Evolutionary conservation across 331 rosid species (phyloP).

Genomic region (Pyracantha coccinea): DNA sequence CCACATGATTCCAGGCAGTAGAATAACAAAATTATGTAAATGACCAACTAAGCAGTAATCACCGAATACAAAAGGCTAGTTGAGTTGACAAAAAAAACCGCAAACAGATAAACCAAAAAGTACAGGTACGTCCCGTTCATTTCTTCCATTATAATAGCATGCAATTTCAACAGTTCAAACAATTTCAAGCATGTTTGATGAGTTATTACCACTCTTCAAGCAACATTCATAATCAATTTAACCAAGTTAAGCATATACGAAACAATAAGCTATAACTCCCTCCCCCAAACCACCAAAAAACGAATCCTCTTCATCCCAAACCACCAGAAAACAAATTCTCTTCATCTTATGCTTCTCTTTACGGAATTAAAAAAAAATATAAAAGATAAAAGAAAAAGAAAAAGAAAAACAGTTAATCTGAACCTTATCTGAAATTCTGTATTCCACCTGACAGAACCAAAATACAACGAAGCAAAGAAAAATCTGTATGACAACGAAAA

Average conservation of each 20-base stretch:
- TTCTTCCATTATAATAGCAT: not conserved
- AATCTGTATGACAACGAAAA: not conserved
- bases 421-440: not conserved
- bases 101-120: not conserved
- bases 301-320: too few relatives aligned
- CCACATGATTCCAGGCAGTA: not conserved
- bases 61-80: not conserved
- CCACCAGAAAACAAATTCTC: not conserved
- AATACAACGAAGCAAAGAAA: not conserved
- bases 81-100: not conserved
- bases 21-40: not conserved
- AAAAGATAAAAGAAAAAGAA: not conserved
- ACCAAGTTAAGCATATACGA: not conserved
- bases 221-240: not conserved
- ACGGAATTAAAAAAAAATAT: too few relatives aligned
- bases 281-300: not conserved
- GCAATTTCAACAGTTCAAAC: not conserved
- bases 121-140: not conserved
- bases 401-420: not conserved
- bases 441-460: not conserved
- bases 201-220: not conserved
- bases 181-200: not conserved
- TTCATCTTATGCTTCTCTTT: not conserved
- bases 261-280: not conserved
- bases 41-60: not conserved